These are phyloP conservation scores for Notholithocarpus densiflorus DNA, from an alignment of 306 rosid species.

Conservation along the genomic window DNA sequence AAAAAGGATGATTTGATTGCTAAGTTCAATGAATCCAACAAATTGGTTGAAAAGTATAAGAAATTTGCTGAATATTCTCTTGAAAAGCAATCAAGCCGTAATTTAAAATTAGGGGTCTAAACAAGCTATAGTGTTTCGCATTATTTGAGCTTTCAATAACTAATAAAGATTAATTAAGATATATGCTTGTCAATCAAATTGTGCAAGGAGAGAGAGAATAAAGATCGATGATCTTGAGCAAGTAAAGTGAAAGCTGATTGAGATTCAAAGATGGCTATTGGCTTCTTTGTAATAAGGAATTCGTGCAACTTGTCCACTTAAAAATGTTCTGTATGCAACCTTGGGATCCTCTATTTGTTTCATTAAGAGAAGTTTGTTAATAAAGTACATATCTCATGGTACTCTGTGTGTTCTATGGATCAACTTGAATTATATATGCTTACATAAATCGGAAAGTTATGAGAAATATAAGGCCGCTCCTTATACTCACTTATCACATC, in stretches of 20 bases:
- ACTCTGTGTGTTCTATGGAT: not conserved
- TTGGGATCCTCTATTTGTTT: not conserved
- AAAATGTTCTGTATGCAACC: not conserved
- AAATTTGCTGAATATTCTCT: too few relatives aligned
- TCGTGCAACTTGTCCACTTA: slow-evolving; percentile 21
- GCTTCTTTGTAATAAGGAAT: not conserved
- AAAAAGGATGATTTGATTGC: too few relatives aligned
- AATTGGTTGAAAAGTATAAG: too few relatives aligned
- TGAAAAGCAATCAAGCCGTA: too few relatives aligned
- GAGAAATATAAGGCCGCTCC: not conserved
- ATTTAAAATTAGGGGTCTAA: too few relatives aligned
- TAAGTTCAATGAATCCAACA: too few relatives aligned
- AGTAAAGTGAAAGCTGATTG: not conserved
- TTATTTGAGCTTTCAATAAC: too few relatives aligned
- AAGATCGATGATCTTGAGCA: not conserved
- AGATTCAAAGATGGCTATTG: slow-evolving; percentile 4
- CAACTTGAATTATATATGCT: not conserved
- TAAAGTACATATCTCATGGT: not conserved
- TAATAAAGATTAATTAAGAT: not conserved
- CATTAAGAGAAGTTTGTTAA: not conserved
- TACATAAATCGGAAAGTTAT: not conserved
- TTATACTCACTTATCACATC: too few relatives aligned
- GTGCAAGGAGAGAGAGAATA: not conserved
- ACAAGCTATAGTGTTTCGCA: too few relatives aligned
- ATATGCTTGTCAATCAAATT: not conserved